phyloP scores from a whole-genome alignment of 768 basidiomycete genomes.

The Boletus rex-veris region DNA sequence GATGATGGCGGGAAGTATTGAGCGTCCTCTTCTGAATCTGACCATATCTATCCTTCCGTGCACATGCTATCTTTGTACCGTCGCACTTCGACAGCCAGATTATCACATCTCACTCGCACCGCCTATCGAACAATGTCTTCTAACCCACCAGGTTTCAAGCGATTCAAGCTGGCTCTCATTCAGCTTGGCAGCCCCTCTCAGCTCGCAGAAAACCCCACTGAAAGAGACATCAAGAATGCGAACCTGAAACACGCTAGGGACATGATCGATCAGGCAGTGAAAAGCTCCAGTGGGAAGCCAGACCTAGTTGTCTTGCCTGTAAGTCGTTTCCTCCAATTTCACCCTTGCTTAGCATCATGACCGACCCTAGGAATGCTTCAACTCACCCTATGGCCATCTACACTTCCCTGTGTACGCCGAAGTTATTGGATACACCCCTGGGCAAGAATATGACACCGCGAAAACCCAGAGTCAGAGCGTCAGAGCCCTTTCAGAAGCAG shows the following conservation, averaged over 20 bases:
- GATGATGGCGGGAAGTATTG: too few species aligned
- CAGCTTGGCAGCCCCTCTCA: constrained; percentile 77
- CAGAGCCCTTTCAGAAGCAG: constrained; percentile 74
- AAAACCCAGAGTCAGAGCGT: constrained; percentile 70
- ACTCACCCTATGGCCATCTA: constrained; percentile 76
- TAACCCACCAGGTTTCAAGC: constrained; percentile 46
- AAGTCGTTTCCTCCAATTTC: constrained; percentile 21
- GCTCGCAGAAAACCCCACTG: constrained; percentile 20
- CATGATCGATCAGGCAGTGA: constrained; percentile 71
- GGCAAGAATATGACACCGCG: constrained; percentile 53
- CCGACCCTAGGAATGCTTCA: constrained; percentile 72
- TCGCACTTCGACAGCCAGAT: constrained; percentile 1
- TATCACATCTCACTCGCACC: background rate
- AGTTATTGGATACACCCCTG: constrained; percentile 60
- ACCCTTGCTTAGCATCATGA: constrained; percentile 1
- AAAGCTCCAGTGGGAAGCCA: constrained; percentile 46
- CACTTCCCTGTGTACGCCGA: constrained; percentile 87
- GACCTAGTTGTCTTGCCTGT: constrained; percentile 85
- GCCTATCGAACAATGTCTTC: constrained; percentile 24
- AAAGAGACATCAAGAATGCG: constrained; percentile 51
- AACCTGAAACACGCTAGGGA: constrained; percentile 83
- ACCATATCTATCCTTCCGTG: background rate
- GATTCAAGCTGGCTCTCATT: constrained; percentile 84
- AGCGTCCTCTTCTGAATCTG: too few species aligned
- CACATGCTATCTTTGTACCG: constrained; percentile 17